Evolutionary conservation across 768 basidiomycete species (phyloP), one percentile per base, ranked within the genome.

Genomic region (Leccinum uliginosum): DNA sequence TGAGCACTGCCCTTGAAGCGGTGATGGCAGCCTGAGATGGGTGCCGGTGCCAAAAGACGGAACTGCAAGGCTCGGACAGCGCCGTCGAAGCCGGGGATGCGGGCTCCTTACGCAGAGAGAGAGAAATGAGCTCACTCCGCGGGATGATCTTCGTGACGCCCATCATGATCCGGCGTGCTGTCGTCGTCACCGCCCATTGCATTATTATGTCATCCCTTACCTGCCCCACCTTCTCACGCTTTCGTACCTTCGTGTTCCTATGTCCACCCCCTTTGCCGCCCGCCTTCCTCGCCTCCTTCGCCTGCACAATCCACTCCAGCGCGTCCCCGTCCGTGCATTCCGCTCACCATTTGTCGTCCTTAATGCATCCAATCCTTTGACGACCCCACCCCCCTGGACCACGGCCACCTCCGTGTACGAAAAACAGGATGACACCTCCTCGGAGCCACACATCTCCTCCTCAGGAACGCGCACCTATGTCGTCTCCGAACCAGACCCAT

Each of bases 401-500:
- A 65, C 73, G 19, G 34, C 70, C 50, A 53, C 71, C 15, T 53
- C 63, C 17, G 63, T 76, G 11, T 86, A 89, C 71, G 85, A 88
- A 69, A 89, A 88, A 67, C 79, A 86, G 63, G 47, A 72, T 55
- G 82, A 86, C 62, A 68, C 69, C 61, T 74, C 78, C 23, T 65
- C 78, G 32, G 83, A 86, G 63, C 80, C 82, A 1, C 67, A 75
- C 57, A 47, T 72, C 21, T 70, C 78, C 2, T 71, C 70, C 35
- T 68, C 74, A 34, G 83, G 82, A 32, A 76, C 78, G 29, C 83
- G 78, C 56, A 85, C 84, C 32, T 86, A 89, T 64, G 85, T 89
- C 60, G 87, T 89, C 60, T 87, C 85, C 30, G 78, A 86, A 67
- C 87, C 87, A 38, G 85, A 89, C 71, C 78, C 81, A 32, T 74